Conservation (phyloP, 345 rosid species). For the Aegle marmelos region DNA sequence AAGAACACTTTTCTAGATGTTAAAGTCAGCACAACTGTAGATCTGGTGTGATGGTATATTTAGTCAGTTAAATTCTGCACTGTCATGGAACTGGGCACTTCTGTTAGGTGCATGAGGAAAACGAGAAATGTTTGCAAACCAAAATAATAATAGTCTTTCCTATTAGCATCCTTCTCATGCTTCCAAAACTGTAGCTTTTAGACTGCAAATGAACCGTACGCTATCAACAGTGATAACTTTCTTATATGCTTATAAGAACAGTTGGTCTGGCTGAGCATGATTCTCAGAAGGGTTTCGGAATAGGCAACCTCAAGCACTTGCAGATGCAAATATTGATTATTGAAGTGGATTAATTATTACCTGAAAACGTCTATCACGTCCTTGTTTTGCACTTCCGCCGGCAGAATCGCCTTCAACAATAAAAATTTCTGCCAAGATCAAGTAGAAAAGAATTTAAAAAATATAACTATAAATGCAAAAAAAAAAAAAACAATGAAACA, state of each 20-base stretch:
- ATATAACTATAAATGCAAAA: neutral
- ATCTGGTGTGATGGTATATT: neutral
- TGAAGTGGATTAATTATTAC: constrained; percentile 30
- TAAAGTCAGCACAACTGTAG: neutral
- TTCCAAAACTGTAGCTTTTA: neutral
- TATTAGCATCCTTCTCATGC: neutral
- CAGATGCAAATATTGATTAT: neutral
- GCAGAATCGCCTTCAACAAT: constrained; percentile 99
- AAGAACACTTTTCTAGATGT: neutral
- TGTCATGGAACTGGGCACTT: neutral
- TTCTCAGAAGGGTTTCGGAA: neutral
- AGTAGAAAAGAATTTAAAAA: neutral
- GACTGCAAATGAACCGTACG: neutral
- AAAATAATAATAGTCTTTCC: neutral
- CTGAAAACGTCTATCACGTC: constrained; percentile 99
- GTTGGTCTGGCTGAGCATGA: neutral
- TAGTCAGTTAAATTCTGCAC: neutral
- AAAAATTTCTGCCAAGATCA: constrained; percentile 68
- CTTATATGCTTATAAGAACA: neutral
- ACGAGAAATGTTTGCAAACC: neutral
- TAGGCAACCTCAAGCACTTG: neutral
- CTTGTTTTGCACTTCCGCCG: constrained; percentile 99
- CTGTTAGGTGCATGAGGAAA: neutral
- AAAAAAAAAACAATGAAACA: neutral
- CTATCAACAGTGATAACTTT: neutral